Evolutionary conservation across 139 green algal species (phyloP).

Genomic region (Pleodorina starrii): DNA sequence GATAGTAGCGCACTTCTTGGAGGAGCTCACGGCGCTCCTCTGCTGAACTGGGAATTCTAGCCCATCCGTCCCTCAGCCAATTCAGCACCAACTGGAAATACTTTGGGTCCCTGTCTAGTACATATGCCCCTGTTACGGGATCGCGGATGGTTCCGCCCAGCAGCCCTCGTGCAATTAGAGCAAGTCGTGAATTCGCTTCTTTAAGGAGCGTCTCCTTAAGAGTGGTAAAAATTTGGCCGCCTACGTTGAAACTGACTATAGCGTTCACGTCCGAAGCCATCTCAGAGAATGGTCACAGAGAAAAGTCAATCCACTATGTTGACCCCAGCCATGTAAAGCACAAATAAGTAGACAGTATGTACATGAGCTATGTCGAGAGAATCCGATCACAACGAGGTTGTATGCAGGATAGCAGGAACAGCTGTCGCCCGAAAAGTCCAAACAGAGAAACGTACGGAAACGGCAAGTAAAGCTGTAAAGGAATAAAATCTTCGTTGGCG

Average conservation of each 20-base stretch:
- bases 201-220: constrained; percentile 15
- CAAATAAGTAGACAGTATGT: neutral
- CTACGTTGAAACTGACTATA: constrained; percentile 33
- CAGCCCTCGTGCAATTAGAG: neutral
- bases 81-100: constrained; percentile 65
- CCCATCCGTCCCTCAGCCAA: constrained; percentile 65
- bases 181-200: constrained; percentile 10
- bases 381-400: no score
- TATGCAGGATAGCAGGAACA: no score
- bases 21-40: constrained; percentile 59
- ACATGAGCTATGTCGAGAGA: no score
- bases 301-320: constrained; percentile 15
- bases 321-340: neutral
- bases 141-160: neutral
- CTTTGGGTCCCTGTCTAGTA: constrained; percentile 27
- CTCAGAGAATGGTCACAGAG: neutral
- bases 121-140: neutral
- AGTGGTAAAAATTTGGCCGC: constrained; percentile 19
- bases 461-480: neutral
- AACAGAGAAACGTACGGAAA: no score
- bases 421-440: no score
- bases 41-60: constrained; percentile 31
- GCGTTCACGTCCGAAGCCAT: neutral
- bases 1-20: constrained; percentile 67
- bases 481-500: no score